A percentile compares a stretch with the other conserved stretches of the same genome.
These are phyloP conservation scores for Emmonsiellopsis sp. DNA, from an alignment of 2,329 filamentous ascomycete genomes.

Conservation along the genomic window DNA sequence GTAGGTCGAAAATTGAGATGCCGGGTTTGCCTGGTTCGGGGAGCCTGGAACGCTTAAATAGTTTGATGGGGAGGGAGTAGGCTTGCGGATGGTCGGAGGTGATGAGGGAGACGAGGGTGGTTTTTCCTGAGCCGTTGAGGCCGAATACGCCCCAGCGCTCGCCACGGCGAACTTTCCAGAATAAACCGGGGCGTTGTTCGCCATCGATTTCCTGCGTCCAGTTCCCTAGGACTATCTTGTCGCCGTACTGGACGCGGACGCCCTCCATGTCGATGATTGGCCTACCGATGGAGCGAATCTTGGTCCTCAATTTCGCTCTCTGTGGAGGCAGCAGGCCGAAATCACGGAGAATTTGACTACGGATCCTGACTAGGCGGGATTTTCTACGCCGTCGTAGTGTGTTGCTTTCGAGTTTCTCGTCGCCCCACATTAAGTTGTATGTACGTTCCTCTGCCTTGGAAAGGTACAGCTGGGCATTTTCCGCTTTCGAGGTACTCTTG, in stretches of 20 bases:
- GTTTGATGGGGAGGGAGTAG: constrained; percentile 75
- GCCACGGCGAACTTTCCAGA: constrained; percentile 74
- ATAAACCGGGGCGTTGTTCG: constrained; percentile 51
- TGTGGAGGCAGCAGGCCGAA: neutral
- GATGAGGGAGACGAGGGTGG: constrained; percentile 82
- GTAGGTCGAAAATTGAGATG: constrained; percentile 87
- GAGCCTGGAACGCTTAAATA: constrained; percentile 75
- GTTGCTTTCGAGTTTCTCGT: too few relatives aligned
- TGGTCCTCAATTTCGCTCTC: neutral
- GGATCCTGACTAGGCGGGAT: too few relatives aligned
- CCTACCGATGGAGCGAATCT: constrained; percentile 43
- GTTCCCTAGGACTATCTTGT: constrained; percentile 68
- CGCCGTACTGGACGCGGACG: constrained; percentile 70
- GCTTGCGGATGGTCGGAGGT: constrained; percentile 94
- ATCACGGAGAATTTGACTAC: neutral
- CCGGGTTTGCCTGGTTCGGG: constrained; percentile 63
- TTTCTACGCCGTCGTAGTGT: too few relatives aligned
- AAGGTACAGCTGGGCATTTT: too few relatives aligned
- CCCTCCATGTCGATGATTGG: constrained; percentile 79
- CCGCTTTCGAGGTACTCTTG: neutral
- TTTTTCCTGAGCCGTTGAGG: constrained; percentile 90
- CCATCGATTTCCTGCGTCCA: constrained; percentile 58
- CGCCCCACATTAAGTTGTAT: too few relatives aligned
- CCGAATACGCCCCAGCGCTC: constrained; percentile 91
- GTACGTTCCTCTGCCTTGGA: too few relatives aligned